Conservation (phyloP, 108 stramenopile genomes). For the Nitzschia sp. region DNA sequence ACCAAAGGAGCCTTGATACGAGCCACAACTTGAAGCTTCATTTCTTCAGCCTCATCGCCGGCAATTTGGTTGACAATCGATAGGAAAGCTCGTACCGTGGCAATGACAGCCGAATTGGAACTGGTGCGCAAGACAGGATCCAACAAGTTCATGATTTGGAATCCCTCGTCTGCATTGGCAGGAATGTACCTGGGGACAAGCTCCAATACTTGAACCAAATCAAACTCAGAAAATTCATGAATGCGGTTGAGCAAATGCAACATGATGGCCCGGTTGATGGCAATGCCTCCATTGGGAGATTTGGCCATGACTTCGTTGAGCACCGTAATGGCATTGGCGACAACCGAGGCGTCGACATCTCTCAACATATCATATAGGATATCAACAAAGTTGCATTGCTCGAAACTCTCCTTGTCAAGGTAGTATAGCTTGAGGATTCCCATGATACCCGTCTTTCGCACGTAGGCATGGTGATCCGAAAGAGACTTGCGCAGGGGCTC, state of each 20-base stretch:
- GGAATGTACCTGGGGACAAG: conserved; percentile 93
- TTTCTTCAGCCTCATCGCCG: conserved; percentile 50
- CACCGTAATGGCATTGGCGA: conserved; percentile 92
- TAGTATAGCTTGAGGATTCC: conserved; percentile 95
- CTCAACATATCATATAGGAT: conserved; percentile 95
- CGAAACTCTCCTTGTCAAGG: conserved; percentile 83
- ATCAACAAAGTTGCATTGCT: conserved; percentile 81
- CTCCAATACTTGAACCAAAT: conserved; percentile 89
- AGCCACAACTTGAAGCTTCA: conserved; percentile 85
- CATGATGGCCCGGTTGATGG: conserved; percentile 91
- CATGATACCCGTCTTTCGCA: conserved; percentile 98
- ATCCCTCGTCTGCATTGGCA: conserved; percentile 90
- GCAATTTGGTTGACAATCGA: conserved; percentile 83
- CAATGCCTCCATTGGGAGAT: conserved; percentile 92
- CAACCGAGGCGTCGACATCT: conserved; percentile 95
- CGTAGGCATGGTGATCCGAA: conserved; percentile 92
- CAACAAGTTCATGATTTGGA: conserved; percentile 98
- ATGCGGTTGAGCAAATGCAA: conserved; percentile 94
- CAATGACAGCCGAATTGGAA: conserved; percentile 93
- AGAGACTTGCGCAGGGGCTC: conserved; percentile 83
- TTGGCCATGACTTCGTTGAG: conserved; percentile 93
- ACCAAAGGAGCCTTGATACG: conserved; percentile 95
- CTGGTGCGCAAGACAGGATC: conserved; percentile 95
- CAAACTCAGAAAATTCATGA: conserved; percentile 98
- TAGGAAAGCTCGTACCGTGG: conserved; percentile 93